phyloP scores from a whole-genome alignment of 176 grass and related monocot genomes.

The Puya raimondii region DNA sequence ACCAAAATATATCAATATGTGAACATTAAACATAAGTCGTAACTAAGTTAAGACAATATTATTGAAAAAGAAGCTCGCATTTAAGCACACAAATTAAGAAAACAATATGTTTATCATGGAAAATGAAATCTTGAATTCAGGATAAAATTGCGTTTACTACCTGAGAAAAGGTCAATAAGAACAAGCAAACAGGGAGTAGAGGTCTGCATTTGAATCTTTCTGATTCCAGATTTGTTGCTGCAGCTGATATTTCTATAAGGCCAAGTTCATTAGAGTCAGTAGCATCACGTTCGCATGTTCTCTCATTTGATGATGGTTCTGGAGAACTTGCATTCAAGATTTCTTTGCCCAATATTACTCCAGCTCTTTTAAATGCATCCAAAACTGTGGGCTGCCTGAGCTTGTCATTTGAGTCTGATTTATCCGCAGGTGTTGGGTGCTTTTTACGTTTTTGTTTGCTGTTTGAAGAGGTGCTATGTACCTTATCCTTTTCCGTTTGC shows the following conservation, averaged over 20 bases:
- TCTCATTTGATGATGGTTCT: slow-evolving; percentile 25
- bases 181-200: slow-evolving; percentile 49
- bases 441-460: slow-evolving; percentile 55
- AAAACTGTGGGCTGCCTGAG: slow-evolving; percentile 64
- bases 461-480: slow-evolving; percentile 24
- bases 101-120: neutral
- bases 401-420: slow-evolving; percentile 39
- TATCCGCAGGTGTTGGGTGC: slow-evolving; percentile 33
- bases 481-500: slow-evolving; percentile 30
- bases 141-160: slow-evolving; percentile 18
- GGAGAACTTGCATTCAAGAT: slow-evolving; percentile 40
- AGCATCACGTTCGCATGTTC: slow-evolving; percentile 33
- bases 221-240: slow-evolving; percentile 53
- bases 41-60: too few relatives aligned
- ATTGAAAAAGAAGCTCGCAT: too few relatives aligned
- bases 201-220: slow-evolving; percentile 86
- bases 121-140: too few relatives aligned
- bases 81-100: neutral
- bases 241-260: slow-evolving; percentile 52
- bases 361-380: slow-evolving; percentile 70
- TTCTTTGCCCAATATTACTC: slow-evolving; percentile 53
- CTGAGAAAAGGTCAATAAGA: slow-evolving; percentile 70
- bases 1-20: too few relatives aligned
- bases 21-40: too few relatives aligned
- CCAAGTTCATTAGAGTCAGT: slow-evolving; percentile 43